Evolutionary conservation across 148 eudicot genomes (phyloP), one percentile per base, ranked within the genome.

Genomic region (Persicaria maculosa): DNA sequence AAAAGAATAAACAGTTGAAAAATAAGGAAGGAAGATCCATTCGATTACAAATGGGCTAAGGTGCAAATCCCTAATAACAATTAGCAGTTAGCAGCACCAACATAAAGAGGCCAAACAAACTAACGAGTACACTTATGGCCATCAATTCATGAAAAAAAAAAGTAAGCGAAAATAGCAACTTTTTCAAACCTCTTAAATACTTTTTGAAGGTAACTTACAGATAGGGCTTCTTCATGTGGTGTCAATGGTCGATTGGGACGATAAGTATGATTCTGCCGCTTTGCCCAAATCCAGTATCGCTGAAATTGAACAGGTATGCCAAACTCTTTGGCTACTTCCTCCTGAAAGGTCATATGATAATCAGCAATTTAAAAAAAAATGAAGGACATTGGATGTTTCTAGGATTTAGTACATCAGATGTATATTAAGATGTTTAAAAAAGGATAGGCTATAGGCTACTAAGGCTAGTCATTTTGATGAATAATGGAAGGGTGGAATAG

Each of bases 281-380:
- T 90, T 71, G 93, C 92, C 98, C 93, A 90, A 45, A 83, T 78
- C 98, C 98, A 93, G 76, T 81, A 93, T 31, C 98, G 88, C 77
- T 87, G 96, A 72, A 79, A 90, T 50, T 89, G 88, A 76, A 86
- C 96, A 12, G 96, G 92, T 65, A 90, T 84, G 58, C 93, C 90
- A 79, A 87, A 78, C 79, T 88, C 93, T 84, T 90, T 90, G 47
- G 93, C 96, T 20, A 93, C 88, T 77, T 93, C 98, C 77, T 93
- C 96, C 98, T 93, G 85, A 75, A 64, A 71, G 25, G 44, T 50
- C 36, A 58, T 14, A 58, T 14, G 40, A 47, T 45, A 25, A 12
- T 47, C 25, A 22, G 64, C 19, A 76, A 36, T n/a, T 31, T 31
- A 50, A 14, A 8, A 31, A 68, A 50, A 76, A 16, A 25, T 10